phyloP scores from a whole-genome alignment of 345 rosid species.

The Streptanthus diversifolius region DNA sequence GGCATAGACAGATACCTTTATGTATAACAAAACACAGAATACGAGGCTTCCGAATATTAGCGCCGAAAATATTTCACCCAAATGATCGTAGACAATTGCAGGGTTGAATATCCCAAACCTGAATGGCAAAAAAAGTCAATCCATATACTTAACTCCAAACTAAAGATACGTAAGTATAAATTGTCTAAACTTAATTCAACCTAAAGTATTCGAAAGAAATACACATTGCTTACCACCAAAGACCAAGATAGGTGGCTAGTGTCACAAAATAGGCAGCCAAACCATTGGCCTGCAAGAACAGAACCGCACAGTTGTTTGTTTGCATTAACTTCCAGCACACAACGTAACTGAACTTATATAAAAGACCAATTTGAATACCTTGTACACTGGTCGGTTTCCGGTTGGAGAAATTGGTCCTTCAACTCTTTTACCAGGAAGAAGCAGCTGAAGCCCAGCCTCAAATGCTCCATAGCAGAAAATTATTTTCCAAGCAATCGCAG shows the following conservation, averaged over 20 bases:
- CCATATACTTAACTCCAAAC: not conserved
- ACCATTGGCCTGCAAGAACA: constrained; percentile 74
- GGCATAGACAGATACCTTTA: constrained; percentile 57
- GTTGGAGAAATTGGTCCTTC: constrained; percentile 89
- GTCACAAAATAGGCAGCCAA: constrained; percentile 80
- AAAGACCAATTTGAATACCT: constrained; percentile 40
- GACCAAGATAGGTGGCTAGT: constrained; percentile 64
- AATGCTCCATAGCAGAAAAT: constrained; percentile 75
- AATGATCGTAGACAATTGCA: constrained; percentile 77
- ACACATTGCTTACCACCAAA: constrained; percentile 80
- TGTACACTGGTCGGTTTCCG: constrained; percentile 85
- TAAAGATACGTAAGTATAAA: not conserved
- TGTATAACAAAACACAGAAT: constrained; percentile 80
- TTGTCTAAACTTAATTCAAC: not conserved
- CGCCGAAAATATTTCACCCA: constrained; percentile 94
- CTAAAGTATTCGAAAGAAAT: not conserved
- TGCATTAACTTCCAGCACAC: not conserved
- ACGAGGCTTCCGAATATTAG: constrained; percentile 86
- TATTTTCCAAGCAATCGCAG: constrained; percentile 63
- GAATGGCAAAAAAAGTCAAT: constrained; percentile 29
- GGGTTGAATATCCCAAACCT: constrained; percentile 96
- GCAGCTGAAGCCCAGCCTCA: constrained; percentile 90
- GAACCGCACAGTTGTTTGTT: not conserved
- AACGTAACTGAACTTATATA: not conserved
- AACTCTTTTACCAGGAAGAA: constrained; percentile 84